Base-by-base conservation (phyloP, 2,329 filamentous ascomycete genomes). In the Alternaria atra region DNA sequence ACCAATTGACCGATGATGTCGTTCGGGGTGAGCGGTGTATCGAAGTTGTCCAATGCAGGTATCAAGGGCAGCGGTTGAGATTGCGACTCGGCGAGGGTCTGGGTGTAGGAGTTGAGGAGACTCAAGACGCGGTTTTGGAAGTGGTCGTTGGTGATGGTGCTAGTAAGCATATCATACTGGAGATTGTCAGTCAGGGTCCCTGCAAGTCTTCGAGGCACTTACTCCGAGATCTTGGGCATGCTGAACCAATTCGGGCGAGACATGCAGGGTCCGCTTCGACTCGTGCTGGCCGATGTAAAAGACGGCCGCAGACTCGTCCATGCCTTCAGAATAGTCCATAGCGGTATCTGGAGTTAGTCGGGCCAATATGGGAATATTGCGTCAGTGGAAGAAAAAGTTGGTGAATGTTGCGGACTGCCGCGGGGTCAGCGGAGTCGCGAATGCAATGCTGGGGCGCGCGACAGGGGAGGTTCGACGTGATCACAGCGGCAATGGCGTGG, bases 111-210 rank as follows among this genome's bases (percentile, higher is more conserved):
- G 43, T 85, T 83, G 32, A 91, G 82, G 30, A 91, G 81, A 25
- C 83, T 81, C 66, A 90, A 82, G 15, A 95, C 88, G 57, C 91
- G 86, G 29, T 87, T 82, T 64, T 89, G 89, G 77, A 94, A 95
- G 72, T 89, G 84, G 20, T 83, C 78, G 71, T 91, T 95, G 39
- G 91, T 94, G 74, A 96, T 89, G 52, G 91, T 90, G 17, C 88
- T 89, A 5, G 91, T 94, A 65, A 91, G 85, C 82, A 93, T 92
- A 74, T 90, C 87, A 82, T 94, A 92, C 91, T 94, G 68, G n/a
- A 63, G 17, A 13, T 6, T 4, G 46, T 61, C 34, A 65, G 63
- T 35, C 34, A 25, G 12, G 7, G 34, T 42, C 17, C 43, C 12
- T 50, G 29, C 29, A 29, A 50, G 37, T 32, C 12, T 29, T 44